A percentile compares a stretch with the other conserved stretches of the same genome.
phyloP scores from a whole-genome alignment of 2,329 filamentous ascomycete genomes.

The Sporothrix pallida region DNA sequence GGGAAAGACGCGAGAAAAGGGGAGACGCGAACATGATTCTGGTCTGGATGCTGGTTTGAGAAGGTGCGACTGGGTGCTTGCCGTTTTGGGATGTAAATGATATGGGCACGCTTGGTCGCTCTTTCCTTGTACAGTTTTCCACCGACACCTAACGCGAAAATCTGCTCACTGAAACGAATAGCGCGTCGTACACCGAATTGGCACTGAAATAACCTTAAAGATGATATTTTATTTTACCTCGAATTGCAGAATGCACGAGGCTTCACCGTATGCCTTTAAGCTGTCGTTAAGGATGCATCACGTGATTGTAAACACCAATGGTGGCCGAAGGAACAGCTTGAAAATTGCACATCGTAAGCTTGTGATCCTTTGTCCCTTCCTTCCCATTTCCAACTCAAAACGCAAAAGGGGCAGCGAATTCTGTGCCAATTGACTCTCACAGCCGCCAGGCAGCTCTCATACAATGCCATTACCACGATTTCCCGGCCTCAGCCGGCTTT shows the following conservation, averaged over 20 bases:
- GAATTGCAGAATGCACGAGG: neutral
- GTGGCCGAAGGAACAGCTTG: neutral
- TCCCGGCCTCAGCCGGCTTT: slow-evolving; percentile 1
- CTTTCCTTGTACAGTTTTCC: neutral
- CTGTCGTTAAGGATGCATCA: slow-evolving; percentile 12
- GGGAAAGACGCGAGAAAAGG: slow-evolving; percentile 3
- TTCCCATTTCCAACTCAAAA: neutral
- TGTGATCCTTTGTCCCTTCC: neutral
- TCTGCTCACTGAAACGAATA: neutral
- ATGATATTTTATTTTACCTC: neutral
- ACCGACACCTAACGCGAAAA: neutral
- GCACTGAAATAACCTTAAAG: neutral
- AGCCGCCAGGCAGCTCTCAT: too few relatives aligned
- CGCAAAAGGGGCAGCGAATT: neutral
- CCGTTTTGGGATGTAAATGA: slow-evolving; percentile 29
- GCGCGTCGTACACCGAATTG: neutral
- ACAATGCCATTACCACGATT: slow-evolving; percentile 13
- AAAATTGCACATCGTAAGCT: neutral
- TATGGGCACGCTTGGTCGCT: neutral
- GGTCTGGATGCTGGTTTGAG: neutral
- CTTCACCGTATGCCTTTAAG: neutral
- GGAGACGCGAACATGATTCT: neutral
- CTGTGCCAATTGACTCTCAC: neutral
- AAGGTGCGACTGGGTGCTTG: slow-evolving; percentile 23
- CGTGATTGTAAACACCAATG: slow-evolving; percentile 27